A percentile compares a stretch with the other conserved stretches of the same genome.
Conservation (phyloP, 2,329 filamentous ascomycete species). For the Penicillium sp. region DNA sequence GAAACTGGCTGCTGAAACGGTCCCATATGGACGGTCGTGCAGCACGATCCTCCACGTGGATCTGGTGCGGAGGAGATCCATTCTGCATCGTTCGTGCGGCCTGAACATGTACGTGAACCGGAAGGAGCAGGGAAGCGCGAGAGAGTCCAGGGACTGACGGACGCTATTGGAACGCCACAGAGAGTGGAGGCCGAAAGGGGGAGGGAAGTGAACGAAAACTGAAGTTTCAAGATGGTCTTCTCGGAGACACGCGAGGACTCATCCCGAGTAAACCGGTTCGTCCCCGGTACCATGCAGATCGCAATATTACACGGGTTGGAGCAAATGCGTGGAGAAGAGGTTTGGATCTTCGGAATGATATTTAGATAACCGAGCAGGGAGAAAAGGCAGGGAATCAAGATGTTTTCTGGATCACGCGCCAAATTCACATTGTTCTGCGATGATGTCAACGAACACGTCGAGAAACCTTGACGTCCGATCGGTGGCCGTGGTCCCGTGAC, state of each 20-base stretch:
- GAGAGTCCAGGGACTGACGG: not conserved
- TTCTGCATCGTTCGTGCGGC: conserved; percentile 16
- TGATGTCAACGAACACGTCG: conserved; percentile 14
- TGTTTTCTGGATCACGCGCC: not conserved
- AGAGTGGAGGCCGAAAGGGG: not conserved
- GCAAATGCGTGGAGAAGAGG: not conserved
- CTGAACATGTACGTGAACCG: not conserved
- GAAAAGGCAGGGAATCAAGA: not conserved
- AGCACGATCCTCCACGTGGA: not conserved
- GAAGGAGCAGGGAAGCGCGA: not conserved
- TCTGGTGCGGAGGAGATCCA: conserved; percentile 10
- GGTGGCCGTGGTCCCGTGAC: conserved; percentile 19
- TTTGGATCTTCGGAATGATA: not conserved
- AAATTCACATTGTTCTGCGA: not conserved
- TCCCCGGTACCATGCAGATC: conserved; percentile 3
- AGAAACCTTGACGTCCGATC: conserved; percentile 5
- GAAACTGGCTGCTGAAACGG: conserved; percentile 26
- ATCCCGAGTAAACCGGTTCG: not conserved
- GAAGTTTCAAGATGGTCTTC: not conserved
- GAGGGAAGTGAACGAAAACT: not conserved
- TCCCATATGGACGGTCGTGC: conserved; percentile 14
- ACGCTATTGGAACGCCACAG: not conserved
- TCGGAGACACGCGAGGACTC: not conserved
- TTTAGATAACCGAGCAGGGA: not conserved
- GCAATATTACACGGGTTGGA: not conserved